Percentiles rank a stretch among this genome's conserved stretches.
These are phyloP conservation scores for Anthracocystis panici-leucophaei DNA, from an alignment of 1,284 basidiomycete species.

Conservation along the genomic window DNA sequence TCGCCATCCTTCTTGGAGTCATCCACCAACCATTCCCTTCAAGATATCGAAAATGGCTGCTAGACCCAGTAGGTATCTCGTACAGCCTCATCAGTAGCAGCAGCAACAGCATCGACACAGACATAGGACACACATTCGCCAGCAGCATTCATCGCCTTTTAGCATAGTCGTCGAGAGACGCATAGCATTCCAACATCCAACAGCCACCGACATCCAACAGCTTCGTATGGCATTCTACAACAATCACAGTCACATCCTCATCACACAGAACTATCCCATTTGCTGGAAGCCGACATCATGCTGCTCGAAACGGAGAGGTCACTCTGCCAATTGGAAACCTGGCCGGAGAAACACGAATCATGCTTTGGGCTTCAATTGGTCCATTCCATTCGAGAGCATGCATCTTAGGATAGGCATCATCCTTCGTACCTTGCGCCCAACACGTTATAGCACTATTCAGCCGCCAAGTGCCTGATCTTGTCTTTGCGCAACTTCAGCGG, in stretches of 20 bases:
- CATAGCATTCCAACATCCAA: slow-evolving; percentile 2
- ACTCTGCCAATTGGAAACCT: not conserved
- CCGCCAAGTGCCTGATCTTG: not conserved
- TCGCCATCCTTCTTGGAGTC: slow-evolving; percentile 50
- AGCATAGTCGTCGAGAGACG: not conserved
- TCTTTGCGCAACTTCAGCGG: not conserved
- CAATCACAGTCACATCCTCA: not conserved
- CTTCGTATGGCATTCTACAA: not conserved
- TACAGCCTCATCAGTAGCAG: slow-evolving; percentile 20
- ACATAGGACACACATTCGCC: slow-evolving; percentile 4
- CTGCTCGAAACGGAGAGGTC: not conserved
- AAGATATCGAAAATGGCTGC: slow-evolving; percentile 63
- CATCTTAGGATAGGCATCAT: not conserved
- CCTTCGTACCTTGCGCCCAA: not conserved
- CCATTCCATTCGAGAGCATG: not conserved
- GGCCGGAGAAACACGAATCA: not conserved
- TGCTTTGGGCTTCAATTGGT: not conserved
- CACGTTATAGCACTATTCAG: too few relatives aligned
- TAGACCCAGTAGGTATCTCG: slow-evolving; percentile 59
- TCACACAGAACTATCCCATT: not conserved
- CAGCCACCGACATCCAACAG: not conserved
- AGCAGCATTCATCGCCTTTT: slow-evolving; percentile 6
- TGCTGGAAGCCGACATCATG: not conserved
- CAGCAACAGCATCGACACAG: slow-evolving; percentile 13
- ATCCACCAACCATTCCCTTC: slow-evolving; percentile 56